A percentile compares a stretch with the other conserved stretches of the same genome.
Evolutionary conservation across 176 grass and related monocot species (phyloP).

Genomic region (Pharus latifolius): DNA sequence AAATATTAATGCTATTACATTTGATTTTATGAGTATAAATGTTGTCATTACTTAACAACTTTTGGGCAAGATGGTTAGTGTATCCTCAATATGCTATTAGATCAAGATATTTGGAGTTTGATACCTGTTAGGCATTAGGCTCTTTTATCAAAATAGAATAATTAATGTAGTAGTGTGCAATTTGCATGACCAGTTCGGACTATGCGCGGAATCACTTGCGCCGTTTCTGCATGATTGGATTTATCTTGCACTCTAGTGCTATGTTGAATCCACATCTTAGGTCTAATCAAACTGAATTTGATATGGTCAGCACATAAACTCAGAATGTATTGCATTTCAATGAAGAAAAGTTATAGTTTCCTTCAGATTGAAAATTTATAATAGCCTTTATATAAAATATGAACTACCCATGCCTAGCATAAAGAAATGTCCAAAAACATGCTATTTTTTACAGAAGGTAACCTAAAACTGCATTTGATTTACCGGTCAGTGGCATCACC

Average conservation of each 20-base stretch:
- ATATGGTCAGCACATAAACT: neutral
- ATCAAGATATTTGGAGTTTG: neutral
- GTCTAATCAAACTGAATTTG: neutral
- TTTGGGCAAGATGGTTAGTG: neutral
- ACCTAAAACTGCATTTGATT: neutral
- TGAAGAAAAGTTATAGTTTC: neutral
- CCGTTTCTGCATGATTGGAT: too few relatives aligned
- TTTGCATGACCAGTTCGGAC: neutral
- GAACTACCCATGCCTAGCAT: neutral
- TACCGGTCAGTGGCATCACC: neutral
- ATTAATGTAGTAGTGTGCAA: neutral
- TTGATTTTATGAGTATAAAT: neutral
- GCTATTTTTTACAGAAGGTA: neutral
- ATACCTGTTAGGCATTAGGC: neutral
- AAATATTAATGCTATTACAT: neutral
- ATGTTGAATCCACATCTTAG: neutral
- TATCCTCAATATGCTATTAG: neutral
- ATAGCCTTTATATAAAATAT: neutral
- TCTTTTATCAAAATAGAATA: neutral
- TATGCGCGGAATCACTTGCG: neutral
- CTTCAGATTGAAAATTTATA: neutral
- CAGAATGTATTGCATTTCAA: neutral
- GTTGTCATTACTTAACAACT: neutral
- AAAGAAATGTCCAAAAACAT: neutral
- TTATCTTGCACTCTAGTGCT: neutral